These are phyloP conservation scores for Athelia sp. DNA, from an alignment of 1,284 basidiomycete species.

Conservation along the genomic window DNA sequence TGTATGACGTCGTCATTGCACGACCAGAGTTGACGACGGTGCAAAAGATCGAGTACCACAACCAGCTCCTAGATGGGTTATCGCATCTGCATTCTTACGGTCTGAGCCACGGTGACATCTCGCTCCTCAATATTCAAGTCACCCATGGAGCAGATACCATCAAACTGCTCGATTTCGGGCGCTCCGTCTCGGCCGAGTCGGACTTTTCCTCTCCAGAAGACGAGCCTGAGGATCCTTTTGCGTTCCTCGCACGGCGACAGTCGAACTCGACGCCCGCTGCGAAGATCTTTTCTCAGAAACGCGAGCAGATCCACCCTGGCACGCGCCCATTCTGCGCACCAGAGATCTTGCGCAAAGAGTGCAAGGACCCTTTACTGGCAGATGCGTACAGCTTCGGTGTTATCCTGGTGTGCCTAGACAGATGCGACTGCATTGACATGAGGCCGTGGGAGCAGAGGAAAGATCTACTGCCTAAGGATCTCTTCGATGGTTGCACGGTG, in stretches of 20 bases:
- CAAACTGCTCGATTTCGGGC: slow-evolving; percentile 79
- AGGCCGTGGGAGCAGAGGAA: slow-evolving; percentile 76
- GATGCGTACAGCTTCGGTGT: slow-evolving; percentile 84
- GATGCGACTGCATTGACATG: slow-evolving; percentile 65
- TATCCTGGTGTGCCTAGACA: slow-evolving; percentile 72
- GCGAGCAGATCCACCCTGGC: slow-evolving; percentile 76
- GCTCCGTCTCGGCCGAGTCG: slow-evolving; percentile 69
- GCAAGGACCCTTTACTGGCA: slow-evolving; percentile 68
- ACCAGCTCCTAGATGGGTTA: slow-evolving; percentile 74
- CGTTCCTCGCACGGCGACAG: slow-evolving; percentile 30
- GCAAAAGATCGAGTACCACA: slow-evolving; percentile 71
- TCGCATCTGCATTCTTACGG: slow-evolving; percentile 72
- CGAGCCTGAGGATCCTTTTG: slow-evolving; percentile 59
- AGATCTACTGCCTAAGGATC: slow-evolving; percentile 57
- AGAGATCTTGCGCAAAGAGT: slow-evolving; percentile 74
- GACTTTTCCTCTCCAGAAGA: slow-evolving; percentile 56
- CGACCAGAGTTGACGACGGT: slow-evolving; percentile 40
- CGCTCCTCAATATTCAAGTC: slow-evolving; percentile 73
- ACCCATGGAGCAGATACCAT: slow-evolving; percentile 59
- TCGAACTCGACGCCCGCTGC: slow-evolving; percentile 6
- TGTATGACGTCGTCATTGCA: slow-evolving; percentile 67
- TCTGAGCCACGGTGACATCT: slow-evolving; percentile 75
- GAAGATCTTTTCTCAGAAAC: slow-evolving; percentile 30
- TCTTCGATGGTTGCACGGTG: slow-evolving; percentile 57
- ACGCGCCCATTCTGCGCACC: slow-evolving; percentile 79